Conservation (phyloP, 176 grass and related monocot genomes). For the Panicum miliaceum region DNA sequence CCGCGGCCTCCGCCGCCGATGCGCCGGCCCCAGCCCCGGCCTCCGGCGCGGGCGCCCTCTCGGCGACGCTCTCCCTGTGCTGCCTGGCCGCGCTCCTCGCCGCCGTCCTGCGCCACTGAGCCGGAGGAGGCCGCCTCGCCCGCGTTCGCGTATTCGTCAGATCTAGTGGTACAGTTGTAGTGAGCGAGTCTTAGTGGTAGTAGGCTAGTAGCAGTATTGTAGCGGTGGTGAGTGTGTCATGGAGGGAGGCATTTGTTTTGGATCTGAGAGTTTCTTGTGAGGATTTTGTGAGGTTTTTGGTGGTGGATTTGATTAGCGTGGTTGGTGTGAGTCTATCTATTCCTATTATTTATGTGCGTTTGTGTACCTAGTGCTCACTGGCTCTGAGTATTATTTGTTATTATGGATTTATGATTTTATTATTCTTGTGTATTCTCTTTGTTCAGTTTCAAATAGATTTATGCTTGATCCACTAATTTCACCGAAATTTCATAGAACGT, state of each 20-base stretch:
- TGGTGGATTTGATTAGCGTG: slow-evolving; percentile 10
- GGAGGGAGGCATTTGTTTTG: slow-evolving; percentile 2
- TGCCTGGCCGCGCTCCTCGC: slow-evolving; percentile 47
- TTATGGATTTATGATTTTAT: background rate
- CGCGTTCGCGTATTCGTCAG: background rate
- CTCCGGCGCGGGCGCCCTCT: slow-evolving; percentile 38
- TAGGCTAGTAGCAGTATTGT: background rate
- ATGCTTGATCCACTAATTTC: too few species aligned
- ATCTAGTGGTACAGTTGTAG: slow-evolving; percentile 33
- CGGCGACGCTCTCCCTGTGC: slow-evolving; percentile 46
- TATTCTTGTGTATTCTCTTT: background rate
- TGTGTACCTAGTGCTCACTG: slow-evolving; percentile 13
- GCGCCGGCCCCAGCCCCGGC: slow-evolving; percentile 44
- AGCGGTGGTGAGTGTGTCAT: background rate
- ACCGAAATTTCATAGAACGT: background rate
- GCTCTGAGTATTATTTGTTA: slow-evolving; percentile 2
- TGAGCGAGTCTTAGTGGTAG: background rate
- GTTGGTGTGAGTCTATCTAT: slow-evolving; percentile 17
- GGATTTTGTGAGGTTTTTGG: background rate
- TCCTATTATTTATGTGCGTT: background rate
- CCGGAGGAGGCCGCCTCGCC: background rate
- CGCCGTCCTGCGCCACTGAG: slow-evolving; percentile 55
- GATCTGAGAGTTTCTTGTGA: slow-evolving; percentile 15
- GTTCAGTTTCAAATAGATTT: background rate
- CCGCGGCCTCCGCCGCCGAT: slow-evolving; percentile 39